Base-by-base conservation (phyloP, 192 early-diverging fungal species). In the Coemansia sp. region DNA sequence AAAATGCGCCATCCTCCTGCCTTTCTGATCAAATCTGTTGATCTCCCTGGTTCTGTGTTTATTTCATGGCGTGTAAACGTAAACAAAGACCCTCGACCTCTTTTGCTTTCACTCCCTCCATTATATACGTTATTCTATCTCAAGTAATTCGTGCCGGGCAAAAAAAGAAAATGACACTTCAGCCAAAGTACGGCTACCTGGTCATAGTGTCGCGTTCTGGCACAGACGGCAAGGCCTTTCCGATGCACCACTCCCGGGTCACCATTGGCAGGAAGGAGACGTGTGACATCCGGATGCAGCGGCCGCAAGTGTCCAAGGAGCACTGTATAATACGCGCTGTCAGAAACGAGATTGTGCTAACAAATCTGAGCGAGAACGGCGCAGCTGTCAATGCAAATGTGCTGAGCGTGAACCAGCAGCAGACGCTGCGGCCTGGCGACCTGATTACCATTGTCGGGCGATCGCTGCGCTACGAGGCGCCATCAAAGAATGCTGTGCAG, bases 221-320 rank as follows among this genome's bases (percentile, higher is more conserved):
- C 9, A 65, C 45, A 5, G 76, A 79, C 55, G 70, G 76, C 63
- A 79, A 70, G 47, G 66, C 67, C 33, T 79, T 73, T 29, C 70
- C 67, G 41, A 72, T 79, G 55, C 62, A 72, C 64, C 55, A 56
- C 22, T 50, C 63, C 10, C 48, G 64, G 14, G 76, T 79, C 56
- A 38, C 65, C 25, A 79, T 79, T 47, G 76, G 76, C n/a, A 72
- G 68, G 41, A 61, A 57, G 40, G 71, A 74, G 47, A 81, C 72
- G 31, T 81, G 79, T 42, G 73, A 81, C 23, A 81, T 81, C 14
- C 73, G 79, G 15, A 69, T 81, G 60, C 72, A 75, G 45, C 45
- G 48, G 11, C 55, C 62, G 0, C 57, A 72, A 34, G 79, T 72
- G 41, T 75, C 79, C 25, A 75, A 81, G 54, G 64, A 72, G 55